phyloP scores from a whole-genome alignment of 164 flowering plant genomes.

The Umbilicus rupestris region DNA sequence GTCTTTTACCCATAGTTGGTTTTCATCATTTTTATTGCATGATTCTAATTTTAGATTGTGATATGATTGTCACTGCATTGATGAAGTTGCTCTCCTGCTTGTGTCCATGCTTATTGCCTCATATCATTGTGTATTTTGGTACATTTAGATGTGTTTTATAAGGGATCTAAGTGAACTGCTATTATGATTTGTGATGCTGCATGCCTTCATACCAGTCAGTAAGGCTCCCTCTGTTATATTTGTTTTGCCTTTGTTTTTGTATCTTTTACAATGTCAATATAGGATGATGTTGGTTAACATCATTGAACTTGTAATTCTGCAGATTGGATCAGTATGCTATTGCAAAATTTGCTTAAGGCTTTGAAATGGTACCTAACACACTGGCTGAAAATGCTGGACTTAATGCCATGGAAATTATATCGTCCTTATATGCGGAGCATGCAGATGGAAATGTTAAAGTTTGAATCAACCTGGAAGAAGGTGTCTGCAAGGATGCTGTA shows the following conservation, averaged over 20 bases:
- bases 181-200: not conserved
- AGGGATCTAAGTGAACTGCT: not conserved
- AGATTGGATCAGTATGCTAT: slow-evolving; percentile 96
- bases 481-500: slow-evolving; percentile 64
- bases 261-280: not conserved
- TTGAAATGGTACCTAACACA: slow-evolving; percentile 90
- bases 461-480: slow-evolving; percentile 78
- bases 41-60: no score
- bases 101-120: not conserved
- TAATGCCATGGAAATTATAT: slow-evolving; percentile 88
- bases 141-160: not conserved
- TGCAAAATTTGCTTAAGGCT: slow-evolving; percentile 87
- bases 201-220: not conserved
- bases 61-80: no score
- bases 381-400: slow-evolving; percentile 94
- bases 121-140: not conserved
- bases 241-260: not conserved
- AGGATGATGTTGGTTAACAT: not conserved
- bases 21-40: no score
- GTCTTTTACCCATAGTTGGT: no score
- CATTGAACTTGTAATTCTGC: slow-evolving; percentile 14
- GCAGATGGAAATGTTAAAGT: slow-evolving; percentile 70
- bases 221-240: not conserved
- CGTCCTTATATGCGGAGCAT: slow-evolving; percentile 82
- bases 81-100: no score